These are phyloP conservation scores for Aspergillus niger DNA, from an alignment of 2,329 filamentous ascomycete species.

Conservation along the genomic window DNA sequence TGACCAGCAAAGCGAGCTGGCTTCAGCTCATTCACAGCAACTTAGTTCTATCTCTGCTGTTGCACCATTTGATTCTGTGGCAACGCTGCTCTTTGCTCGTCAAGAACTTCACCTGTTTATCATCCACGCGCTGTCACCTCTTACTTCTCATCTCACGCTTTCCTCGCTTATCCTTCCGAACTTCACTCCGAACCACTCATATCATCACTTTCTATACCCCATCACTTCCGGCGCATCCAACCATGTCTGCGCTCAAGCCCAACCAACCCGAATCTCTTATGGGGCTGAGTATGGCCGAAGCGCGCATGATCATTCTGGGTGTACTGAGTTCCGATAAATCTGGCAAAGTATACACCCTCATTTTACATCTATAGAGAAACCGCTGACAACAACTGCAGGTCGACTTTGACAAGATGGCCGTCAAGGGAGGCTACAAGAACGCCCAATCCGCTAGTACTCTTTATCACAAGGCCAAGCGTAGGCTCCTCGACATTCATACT, in stretches of 20 bases:
- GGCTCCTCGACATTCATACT: constrained; percentile 27
- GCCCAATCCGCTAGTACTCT: constrained; percentile 35
- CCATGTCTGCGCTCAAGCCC: constrained; percentile 18
- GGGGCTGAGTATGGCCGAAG: constrained; percentile 21
- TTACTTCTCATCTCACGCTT: constrained; percentile 8
- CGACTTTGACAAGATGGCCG: constrained; percentile 43
- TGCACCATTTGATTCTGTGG: background rate
- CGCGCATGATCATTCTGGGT: constrained; percentile 24
- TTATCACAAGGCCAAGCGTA: constrained; percentile 42
- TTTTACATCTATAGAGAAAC: background rate
- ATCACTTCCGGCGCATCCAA: background rate
- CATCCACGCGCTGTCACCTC: constrained; percentile 1
- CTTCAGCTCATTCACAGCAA: background rate
- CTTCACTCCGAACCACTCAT: background rate
- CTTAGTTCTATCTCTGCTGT: background rate
- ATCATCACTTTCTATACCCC: background rate
- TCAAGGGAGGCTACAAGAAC: constrained; percentile 40
- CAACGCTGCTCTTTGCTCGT: background rate
- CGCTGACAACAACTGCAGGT: constrained; percentile 29
- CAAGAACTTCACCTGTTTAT: background rate
- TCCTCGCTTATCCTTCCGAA: background rate
- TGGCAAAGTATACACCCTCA: constrained; percentile 17
- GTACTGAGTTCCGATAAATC: constrained; percentile 15
- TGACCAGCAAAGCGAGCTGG: background rate
- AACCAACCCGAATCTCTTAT: constrained; percentile 21